Conservation (phyloP, 163 green algal genomes). For the Scenedesmus sp. region DNA sequence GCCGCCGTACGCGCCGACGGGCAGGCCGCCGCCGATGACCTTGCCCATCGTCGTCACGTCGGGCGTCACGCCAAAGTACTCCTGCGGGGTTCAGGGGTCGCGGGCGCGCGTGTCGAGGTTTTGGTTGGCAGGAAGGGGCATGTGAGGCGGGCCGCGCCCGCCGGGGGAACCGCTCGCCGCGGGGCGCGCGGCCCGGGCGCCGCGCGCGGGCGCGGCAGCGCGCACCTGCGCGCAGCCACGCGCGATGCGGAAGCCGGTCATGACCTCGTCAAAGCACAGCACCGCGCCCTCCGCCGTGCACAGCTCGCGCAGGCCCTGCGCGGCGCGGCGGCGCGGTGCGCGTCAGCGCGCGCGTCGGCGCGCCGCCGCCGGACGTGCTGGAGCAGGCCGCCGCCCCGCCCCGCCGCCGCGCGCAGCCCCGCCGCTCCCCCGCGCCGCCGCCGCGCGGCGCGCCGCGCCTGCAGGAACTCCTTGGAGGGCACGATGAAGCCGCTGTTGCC, state of each 20-base stretch:
- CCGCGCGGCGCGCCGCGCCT: slow-evolving; percentile 53
- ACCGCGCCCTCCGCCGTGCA: slow-evolving; percentile 87
- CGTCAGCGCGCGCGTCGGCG: neutral
- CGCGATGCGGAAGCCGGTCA: slow-evolving; percentile 83
- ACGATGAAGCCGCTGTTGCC: slow-evolving; percentile 99
- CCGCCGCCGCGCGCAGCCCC: too few species aligned
- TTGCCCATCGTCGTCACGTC: slow-evolving; percentile 98
- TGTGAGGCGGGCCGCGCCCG: too few species aligned
- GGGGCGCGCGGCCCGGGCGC: too few species aligned
- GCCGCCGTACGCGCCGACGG: slow-evolving; percentile 97
- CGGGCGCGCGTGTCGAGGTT: too few species aligned
- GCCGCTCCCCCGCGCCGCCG: neutral
- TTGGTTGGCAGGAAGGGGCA: too few species aligned
- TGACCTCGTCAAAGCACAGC: slow-evolving; percentile 97
- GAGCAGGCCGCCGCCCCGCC: neutral
- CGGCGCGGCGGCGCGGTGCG: neutral
- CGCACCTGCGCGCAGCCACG: slow-evolving; percentile 72
- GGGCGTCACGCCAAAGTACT: slow-evolving; percentile 96
- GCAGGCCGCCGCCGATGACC: slow-evolving; percentile 94
- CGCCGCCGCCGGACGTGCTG: neutral
- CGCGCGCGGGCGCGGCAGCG: too few species aligned
- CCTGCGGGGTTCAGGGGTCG: slow-evolving; percentile 65
- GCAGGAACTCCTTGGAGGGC: slow-evolving; percentile 92
- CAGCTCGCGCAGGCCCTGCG: slow-evolving; percentile 88
- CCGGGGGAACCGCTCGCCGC: too few species aligned